phyloP scores from a whole-genome alignment of 805 yeast genomes.

The Kockiozyma suomiensis region DNA sequence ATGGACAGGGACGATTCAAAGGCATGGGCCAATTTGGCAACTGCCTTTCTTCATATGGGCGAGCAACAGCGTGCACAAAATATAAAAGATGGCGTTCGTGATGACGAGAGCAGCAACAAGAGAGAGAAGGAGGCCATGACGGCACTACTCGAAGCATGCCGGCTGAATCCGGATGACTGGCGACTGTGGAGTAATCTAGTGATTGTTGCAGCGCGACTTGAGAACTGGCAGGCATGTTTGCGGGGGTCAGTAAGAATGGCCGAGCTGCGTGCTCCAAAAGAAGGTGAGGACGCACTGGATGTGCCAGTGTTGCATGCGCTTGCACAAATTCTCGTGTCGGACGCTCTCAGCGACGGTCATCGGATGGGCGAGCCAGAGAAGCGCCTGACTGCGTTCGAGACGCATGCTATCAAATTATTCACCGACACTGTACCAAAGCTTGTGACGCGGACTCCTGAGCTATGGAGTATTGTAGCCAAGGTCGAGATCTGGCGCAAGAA shows the following conservation, averaged over 20 bases:
- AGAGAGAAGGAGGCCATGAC: conserved; percentile 65
- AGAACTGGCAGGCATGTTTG: conserved; percentile 88
- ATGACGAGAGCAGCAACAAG: not conserved
- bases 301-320: conserved; percentile 73
- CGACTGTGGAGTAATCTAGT: conserved; percentile 86
- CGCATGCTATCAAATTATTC: conserved; percentile 68
- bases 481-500: conserved; percentile 83
- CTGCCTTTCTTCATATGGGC: conserved; percentile 66
- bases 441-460: conserved; percentile 62
- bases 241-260: conserved; percentile 69
- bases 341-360: conserved; percentile 51
- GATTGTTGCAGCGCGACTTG: conserved; percentile 74
- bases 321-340: conserved; percentile 59
- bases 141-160: conserved; percentile 79
- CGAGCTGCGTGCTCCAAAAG: conserved; percentile 56
- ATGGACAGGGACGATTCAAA: conserved; percentile 77
- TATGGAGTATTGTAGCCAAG: conserved; percentile 82
- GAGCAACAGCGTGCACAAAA: conserved; percentile 55
- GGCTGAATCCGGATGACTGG: conserved; percentile 70
- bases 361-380: conserved; percentile 37
- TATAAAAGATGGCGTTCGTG: not conserved
- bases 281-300: conserved; percentile 70
- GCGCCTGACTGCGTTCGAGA: conserved; percentile 60
- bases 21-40: conserved; percentile 91
- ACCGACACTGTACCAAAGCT: conserved; percentile 68